phyloP scores from a whole-genome alignment of 768 basidiomycete species.

The Brasilioporus rufonigricans region DNA sequence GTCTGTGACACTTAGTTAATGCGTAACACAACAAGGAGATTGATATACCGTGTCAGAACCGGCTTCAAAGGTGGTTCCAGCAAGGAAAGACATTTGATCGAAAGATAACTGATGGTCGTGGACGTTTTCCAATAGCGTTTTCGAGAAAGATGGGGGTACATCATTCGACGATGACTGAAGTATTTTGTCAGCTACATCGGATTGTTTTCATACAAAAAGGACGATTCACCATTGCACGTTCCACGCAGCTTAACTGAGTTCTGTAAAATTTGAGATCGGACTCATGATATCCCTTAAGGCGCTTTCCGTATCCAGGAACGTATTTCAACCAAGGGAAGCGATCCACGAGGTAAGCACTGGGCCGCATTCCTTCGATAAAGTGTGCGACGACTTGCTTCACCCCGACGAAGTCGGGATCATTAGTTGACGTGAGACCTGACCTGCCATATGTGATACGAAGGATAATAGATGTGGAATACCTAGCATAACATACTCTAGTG shows the following conservation, averaged over 20 bases:
- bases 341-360: conserved; percentile 37
- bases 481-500: conserved; percentile 1
- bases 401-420: conserved; percentile 25
- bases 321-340: conserved; percentile 36
- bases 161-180: conserved; percentile 13
- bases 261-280: conserved; percentile 54
- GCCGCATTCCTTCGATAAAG: conserved; percentile 30
- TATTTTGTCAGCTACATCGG: background rate
- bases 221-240: conserved; percentile 39
- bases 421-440: conserved; percentile 10
- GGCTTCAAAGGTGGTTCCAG: conserved; percentile 59
- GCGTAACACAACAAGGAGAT: background rate
- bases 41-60: conserved; percentile 50
- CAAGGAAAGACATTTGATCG: conserved; percentile 56
- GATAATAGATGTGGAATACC: conserved; percentile 28
- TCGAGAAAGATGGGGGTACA: conserved; percentile 45
- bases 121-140: conserved; percentile 51
- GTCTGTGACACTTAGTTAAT: background rate
- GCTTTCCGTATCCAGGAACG: conserved; percentile 57
- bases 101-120: conserved; percentile 46
- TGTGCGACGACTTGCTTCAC: conserved; percentile 20
- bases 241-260: conserved; percentile 43
- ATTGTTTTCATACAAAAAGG: background rate
- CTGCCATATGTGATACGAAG: conserved; percentile 28
- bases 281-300: conserved; percentile 48